Base-by-base conservation (phyloP, 768 basidiomycete species). In the Trametes gibbosa region DNA sequence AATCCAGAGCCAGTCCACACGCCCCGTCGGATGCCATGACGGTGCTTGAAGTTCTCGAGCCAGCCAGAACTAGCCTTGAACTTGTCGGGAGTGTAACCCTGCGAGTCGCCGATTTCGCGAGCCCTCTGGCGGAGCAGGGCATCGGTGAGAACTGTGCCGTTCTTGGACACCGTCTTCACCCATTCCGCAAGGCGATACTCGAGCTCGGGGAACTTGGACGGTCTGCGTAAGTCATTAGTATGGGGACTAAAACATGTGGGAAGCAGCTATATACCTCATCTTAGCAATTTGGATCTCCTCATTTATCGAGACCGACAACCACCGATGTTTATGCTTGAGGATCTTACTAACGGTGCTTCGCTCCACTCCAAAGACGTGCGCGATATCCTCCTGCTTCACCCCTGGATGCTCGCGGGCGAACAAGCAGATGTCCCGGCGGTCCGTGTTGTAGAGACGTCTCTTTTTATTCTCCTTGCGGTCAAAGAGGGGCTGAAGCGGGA, bases 271-370 rank as follows among this genome's bases (percentile, higher is more conserved):
- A 66, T 70, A 87, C 89, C 90, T 81, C 69, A 89, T 83, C 69
- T 89, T 89, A n/a, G 85, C 79, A 58, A 84, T 77, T 51, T 80
- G 79, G 60, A 82, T 76, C 58, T 77, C 79, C 58, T 82, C 81
- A 66, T 84, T 81, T 55, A 81, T 80, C 14, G 81, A 78, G 40
- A 89, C 79, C 63, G 81, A 84, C 68, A 94, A 75, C 92, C 92
- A 95, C 63, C 84, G 83, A n/a, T 80, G 78, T 73, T 89, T 92
- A 68, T 88, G 76, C 72, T 94, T 94, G 64, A 95, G 79, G 62
- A 93, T 94, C 75, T 95, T 95, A 74, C 89, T 90, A 72, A 95
- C 87, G n/a, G 93, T 95, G 74, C 91, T 94, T 52, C 93, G 85
- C 68, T 95, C 93, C 59, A 94, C 88, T 50, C 83, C 82, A 69